Evolutionary conservation across 495 filamentous ascomycete genomes (phyloP), one percentile per base, ranked within the genome.

Genomic region (Penicillium steckii): DNA sequence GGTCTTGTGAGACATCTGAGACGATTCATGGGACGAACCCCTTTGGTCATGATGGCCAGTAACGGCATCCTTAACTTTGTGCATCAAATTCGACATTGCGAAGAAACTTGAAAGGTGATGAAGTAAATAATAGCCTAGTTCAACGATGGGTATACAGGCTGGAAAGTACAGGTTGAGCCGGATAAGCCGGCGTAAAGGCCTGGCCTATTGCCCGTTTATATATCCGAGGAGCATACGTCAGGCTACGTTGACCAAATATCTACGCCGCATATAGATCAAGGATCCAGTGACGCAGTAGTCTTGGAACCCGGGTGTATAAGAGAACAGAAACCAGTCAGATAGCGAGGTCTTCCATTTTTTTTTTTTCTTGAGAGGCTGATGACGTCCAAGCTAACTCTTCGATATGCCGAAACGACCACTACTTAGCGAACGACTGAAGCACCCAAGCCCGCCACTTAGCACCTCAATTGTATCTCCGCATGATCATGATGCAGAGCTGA

Each of bases 31-130:
- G 19, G 70, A 65, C 41, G 75, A 67, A 26, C 71, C 78, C 49
- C 72, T 66, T 19, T 69, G 68, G 17, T 46, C 59, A 59, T 65
- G 60, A 45, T 65, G 59, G 38, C 70, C 57, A 47, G 78, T 72
- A 50, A 91, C 55, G 61, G 79, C 84, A 29, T 89, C 82, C 73
- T 89, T 90, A 69, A 88, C 77, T 61, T 90, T 91, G 76, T 90
- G 79, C 59, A 88, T 65, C 53, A 90, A 67, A 52, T 73, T 67
- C 21, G 84, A 86, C 86, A 89, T 89, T 60, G 58, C 84, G 73
- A 57, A 30, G 27, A 23, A 21, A 13, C 9, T 29, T 30, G 51
- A 9, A 35, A 12, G 22, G 15, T 43, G 4, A 21, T 24, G 13
- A n/a, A 44, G 35, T 41, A 43, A 19, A 13, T 46, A 19, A 49